Evolutionary conservation across 2,329 filamentous ascomycete genomes (phyloP).

Genomic region (Ophiostoma montium): DNA sequence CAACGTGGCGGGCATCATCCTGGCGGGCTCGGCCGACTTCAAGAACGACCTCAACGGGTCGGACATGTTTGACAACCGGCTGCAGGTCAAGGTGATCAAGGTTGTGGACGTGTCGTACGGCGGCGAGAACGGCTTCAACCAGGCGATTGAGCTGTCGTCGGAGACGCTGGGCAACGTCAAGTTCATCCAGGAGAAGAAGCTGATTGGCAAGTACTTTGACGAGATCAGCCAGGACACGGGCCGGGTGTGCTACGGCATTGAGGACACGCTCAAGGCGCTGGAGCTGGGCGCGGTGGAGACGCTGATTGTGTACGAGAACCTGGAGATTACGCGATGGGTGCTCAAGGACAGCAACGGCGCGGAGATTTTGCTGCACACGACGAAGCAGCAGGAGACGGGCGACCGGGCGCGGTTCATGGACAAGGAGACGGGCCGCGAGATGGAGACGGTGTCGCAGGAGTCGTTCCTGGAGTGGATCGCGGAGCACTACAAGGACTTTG

Average conservation of each 20-base stretch:
- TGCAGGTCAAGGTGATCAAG: conserved; percentile 95
- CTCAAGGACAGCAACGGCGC: conserved; percentile 64
- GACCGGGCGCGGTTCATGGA: conserved; percentile 83
- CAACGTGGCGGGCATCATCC: conserved; percentile 88
- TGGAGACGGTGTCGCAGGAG: conserved; percentile 78
- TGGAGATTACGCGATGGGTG: conserved; percentile 85
- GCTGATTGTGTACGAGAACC: conserved; percentile 92
- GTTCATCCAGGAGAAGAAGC: conserved; percentile 99
- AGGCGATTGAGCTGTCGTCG: conserved; percentile 87
- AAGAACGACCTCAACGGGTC: conserved; percentile 98
- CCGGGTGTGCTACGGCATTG: conserved; percentile 94
- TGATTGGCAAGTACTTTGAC: conserved; percentile 97
- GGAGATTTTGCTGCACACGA: conserved; percentile 72
- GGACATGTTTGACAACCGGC: conserved; percentile 88
- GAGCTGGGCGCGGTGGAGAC: conserved; percentile 91
- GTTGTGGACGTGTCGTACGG: conserved; percentile 98
- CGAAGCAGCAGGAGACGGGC: conserved; percentile 63
- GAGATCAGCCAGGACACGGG: conserved; percentile 97
- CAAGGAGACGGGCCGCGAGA: conserved; percentile 89
- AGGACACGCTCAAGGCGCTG: conserved; percentile 91
- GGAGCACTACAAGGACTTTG: conserved; percentile 96
- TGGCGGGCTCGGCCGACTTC: conserved; percentile 97
- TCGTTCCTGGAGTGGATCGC: conserved; percentile 99
- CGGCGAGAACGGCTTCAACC: conserved; percentile 99
- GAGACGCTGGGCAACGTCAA: conserved; percentile 99